Evolutionary conservation across 306 rosid species (phyloP).

Genomic region (Dalbergia cultrata): DNA sequence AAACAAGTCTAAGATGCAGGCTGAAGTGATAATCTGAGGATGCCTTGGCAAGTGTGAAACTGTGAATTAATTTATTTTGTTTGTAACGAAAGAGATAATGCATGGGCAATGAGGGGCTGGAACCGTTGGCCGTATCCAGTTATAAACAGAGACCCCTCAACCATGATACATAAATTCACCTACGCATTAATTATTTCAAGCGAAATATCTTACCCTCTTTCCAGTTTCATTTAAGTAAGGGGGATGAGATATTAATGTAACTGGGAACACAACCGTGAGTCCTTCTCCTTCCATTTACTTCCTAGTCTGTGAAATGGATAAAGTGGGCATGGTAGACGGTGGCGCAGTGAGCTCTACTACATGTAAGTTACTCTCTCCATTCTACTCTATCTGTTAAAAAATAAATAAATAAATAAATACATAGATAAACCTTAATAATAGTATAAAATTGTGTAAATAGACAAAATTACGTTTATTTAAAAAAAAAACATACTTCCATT

Average conservation of each 20-base stretch:
- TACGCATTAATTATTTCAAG: neutral
- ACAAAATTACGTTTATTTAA: too few relatives aligned
- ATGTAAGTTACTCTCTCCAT: neutral
- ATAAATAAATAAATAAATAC: too few relatives aligned
- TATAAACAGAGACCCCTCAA: neutral
- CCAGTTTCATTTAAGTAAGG: neutral
- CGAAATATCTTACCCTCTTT: neutral
- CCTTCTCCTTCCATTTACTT: neutral
- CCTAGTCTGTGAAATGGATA: neutral
- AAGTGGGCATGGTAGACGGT: neutral
- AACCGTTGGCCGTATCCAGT: neutral
- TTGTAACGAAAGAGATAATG: neutral
- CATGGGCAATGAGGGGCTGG: neutral
- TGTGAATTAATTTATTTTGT: neutral
- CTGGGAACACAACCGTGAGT: neutral
- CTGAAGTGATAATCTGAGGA: neutral
- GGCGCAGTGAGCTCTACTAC: neutral
- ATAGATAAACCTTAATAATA: too few relatives aligned
- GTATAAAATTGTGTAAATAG: too few relatives aligned
- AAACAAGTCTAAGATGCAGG: neutral
- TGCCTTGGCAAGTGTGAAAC: constrained; percentile 15
- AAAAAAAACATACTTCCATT: too few relatives aligned
- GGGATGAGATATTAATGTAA: neutral
- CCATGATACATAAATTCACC: neutral
- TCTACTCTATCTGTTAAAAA: too few relatives aligned